Percentiles rank a stretch among this genome's conserved stretches.
These are phyloP conservation scores for Eurotiales sp. DNA, from an alignment of 2,329 filamentous ascomycete species.

Conservation along the genomic window DNA sequence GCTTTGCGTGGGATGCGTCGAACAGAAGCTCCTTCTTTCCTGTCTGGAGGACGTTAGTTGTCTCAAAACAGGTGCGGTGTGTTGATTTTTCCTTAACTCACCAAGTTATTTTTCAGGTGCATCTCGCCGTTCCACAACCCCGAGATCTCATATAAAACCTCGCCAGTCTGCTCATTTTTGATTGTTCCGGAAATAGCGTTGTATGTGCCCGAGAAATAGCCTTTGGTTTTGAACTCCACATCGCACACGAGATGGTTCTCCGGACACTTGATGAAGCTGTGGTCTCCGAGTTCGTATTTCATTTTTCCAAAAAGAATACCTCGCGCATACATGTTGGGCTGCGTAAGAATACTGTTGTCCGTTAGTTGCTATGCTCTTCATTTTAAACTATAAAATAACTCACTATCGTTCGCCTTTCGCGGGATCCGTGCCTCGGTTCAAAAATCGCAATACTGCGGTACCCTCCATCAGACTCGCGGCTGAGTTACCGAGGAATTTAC, in stretches of 20 bases:
- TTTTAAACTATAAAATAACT: slow-evolving; percentile 32
- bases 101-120: slow-evolving; percentile 78
- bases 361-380: slow-evolving; percentile 1
- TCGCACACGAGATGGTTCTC: slow-evolving; percentile 83
- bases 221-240: slow-evolving; percentile 97
- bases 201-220: slow-evolving; percentile 93
- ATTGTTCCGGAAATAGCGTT: slow-evolving; percentile 92
- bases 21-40: slow-evolving; percentile 88
- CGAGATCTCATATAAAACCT: slow-evolving; percentile 84
- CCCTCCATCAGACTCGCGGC: slow-evolving; percentile 98
- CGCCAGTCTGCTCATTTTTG: slow-evolving; percentile 81
- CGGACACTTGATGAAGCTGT: slow-evolving; percentile 87
- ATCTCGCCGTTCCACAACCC: slow-evolving; percentile 95
- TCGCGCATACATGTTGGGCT: slow-evolving; percentile 98
- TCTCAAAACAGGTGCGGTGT: no score
- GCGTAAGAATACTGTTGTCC: slow-evolving; percentile 71
- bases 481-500: slow-evolving; percentile 94
- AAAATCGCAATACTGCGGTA: slow-evolving; percentile 76
- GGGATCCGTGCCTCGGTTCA: slow-evolving; percentile 67
- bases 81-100: no score
- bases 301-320: slow-evolving; percentile 98
- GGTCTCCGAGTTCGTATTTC: slow-evolving; percentile 98
- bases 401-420: slow-evolving; percentile 81
- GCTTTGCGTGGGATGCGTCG: slow-evolving; percentile 74
- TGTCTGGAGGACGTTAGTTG: slow-evolving; percentile 53